phyloP scores from a whole-genome alignment of 495 filamentous ascomycete species.

The Platismatia glauca region DNA sequence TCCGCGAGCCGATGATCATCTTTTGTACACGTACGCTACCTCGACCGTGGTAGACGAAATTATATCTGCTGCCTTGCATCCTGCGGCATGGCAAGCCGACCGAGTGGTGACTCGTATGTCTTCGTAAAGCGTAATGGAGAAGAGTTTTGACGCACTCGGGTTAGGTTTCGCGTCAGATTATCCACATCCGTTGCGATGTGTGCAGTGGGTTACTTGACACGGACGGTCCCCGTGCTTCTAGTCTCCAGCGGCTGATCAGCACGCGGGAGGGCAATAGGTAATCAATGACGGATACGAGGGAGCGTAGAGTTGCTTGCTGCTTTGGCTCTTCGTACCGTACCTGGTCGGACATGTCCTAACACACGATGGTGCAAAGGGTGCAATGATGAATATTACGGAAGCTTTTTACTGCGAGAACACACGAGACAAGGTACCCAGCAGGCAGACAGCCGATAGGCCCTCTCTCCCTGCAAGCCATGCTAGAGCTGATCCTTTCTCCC shows the following conservation, averaged over 20 bases:
- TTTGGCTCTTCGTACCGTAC: not conserved
- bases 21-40: not conserved
- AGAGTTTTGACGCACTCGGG: not conserved
- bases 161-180: not conserved
- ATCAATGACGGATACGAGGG: no score
- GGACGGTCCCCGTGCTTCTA: not conserved
- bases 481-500: not conserved
- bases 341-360: not conserved
- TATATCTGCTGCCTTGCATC: not conserved
- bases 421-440: not conserved
- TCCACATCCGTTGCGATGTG: not conserved
- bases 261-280: not conserved
- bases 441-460: not conserved
- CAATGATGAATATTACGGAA: not conserved
- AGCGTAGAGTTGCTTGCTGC: not conserved
- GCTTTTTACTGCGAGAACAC: not conserved
- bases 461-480: not conserved
- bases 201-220: no score
- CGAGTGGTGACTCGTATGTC: not conserved
- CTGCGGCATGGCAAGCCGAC: not conserved
- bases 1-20: not conserved
- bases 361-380: not conserved
- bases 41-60: not conserved
- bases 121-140: not conserved
- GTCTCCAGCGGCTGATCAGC: conserved; percentile 8